Percentiles rank a stretch among this genome's conserved stretches.
phyloP scores from a whole-genome alignment of 345 rosid genomes.

The Gossypium herbaceum region DNA sequence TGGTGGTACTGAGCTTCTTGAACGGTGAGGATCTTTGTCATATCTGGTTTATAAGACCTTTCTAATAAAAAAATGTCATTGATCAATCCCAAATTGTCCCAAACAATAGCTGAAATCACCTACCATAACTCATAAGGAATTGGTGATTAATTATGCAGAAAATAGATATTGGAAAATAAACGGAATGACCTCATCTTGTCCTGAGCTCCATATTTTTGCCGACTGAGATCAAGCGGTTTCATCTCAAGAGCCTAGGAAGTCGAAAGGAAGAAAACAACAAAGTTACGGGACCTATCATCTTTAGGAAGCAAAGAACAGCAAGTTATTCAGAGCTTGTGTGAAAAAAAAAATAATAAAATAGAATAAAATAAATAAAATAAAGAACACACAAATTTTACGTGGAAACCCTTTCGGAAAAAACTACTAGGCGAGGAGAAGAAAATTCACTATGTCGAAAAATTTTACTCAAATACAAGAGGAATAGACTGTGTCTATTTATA shows the following conservation, averaged over 20 bases:
- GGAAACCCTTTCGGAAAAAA: too few species aligned
- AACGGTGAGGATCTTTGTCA: slow-evolving; percentile 13
- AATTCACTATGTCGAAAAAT: too few species aligned
- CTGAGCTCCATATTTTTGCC: slow-evolving; percentile 2
- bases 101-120: not conserved
- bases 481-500: too few species aligned
- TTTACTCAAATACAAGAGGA: too few species aligned
- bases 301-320: not conserved
- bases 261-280: not conserved
- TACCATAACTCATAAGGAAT: not conserved
- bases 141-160: not conserved
- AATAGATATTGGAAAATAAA: not conserved
- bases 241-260: slow-evolving; percentile 24
- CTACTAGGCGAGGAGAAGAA: too few species aligned
- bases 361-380: too few species aligned
- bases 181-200: slow-evolving; percentile 25
- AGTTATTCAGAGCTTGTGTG: not conserved
- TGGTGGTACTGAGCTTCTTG: slow-evolving; percentile 16
- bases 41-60: slow-evolving; percentile 24
- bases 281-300: not conserved
- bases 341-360: too few species aligned
- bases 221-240: slow-evolving; percentile 16
- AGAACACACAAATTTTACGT: too few species aligned
- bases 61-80: not conserved
- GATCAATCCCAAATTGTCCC: not conserved